These are phyloP conservation scores for Bolboschoenoplectus hybrid DNA, from an alignment of 202 grass and related monocot genomes.

Conservation along the genomic window DNA sequence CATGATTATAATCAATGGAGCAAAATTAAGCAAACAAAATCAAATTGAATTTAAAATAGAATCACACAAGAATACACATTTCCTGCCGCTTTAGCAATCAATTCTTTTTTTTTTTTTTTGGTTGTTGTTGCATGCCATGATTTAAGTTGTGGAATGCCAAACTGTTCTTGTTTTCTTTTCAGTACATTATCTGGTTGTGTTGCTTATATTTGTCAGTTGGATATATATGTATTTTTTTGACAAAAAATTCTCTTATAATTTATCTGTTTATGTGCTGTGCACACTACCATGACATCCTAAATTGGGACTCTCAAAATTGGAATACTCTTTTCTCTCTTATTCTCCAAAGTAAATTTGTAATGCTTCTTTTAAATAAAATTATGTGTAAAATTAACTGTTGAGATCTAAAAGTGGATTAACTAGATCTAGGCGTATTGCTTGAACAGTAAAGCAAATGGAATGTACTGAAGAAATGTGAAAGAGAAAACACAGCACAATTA, in stretches of 20 bases:
- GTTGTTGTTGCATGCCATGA: not conserved
- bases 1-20: not conserved
- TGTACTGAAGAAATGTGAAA: not conserved
- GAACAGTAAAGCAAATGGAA: not conserved
- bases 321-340: slow-evolving; percentile 9
- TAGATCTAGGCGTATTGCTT: not conserved
- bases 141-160: not conserved
- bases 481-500: not conserved
- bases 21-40: not conserved
- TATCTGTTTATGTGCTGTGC: too few relatives aligned
- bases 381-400: not conserved
- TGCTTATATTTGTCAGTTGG: not conserved
- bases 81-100: not conserved
- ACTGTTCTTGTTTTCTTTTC: not conserved
- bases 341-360: not conserved
- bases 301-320: slow-evolving; percentile 10
- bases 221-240: too few relatives aligned
- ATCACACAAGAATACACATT: slow-evolving; percentile 20
- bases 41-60: not conserved
- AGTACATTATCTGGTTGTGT: not conserved
- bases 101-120: not conserved
- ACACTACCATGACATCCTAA: not conserved
- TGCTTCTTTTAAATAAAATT: not conserved
- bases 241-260: too few relatives aligned
- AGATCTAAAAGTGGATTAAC: not conserved